Base-by-base conservation (phyloP, 768 basidiomycete genomes). In the Pleurotus pulmonarius region DNA sequence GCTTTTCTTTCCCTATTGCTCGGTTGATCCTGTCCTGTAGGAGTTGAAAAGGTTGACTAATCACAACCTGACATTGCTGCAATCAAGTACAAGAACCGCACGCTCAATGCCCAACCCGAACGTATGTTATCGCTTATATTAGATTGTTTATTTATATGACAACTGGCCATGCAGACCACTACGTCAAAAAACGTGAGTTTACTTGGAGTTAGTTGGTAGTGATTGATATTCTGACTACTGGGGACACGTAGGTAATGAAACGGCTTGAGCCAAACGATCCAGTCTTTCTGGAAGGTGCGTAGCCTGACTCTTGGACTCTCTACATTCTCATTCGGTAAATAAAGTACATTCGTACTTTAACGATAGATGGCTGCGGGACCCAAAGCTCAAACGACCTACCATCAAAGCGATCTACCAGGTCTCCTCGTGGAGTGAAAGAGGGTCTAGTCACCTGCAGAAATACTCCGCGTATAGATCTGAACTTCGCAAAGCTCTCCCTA, bases 381-480 rank as follows among this genome's bases (percentile, higher is more conserved):
- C 37, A 4, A 7, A 53, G 25, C 11, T 25, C n/a, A 53, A 53
- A 16, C 22, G 8, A 4, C 51, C 51, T 12, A 53, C 39, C 6
- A 53, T 53, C 16, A 39, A 53, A 41, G 51, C 51, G 16, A 41
- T 53, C 18, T 53, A 53, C 38, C 51, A 53, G 41, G 24, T 53
- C 5, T 53, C 15, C 24, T n/a, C 51, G 8, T 53, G 51, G 51
- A 53, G 51, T 22, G 20, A 20, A 20, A n/a, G 39, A 41, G 51
- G 38, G 15, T n/a, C 41, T 3, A 24, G 41, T 3, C 51, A 53
- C 18, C 8, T 38, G 37, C n/a, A 40, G 38, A 6, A 53, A 25
- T 53, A 40, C 22, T 53, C 51, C 4, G 13, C 39, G 51, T 53
- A 53, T 12, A n/a, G 51, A 39, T 40, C 37, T 7, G 22, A 39